A percentile compares a stretch with the other conserved stretches of the same genome.
phyloP scores from a whole-genome alignment of 2,329 filamentous ascomycete species.

The Aspergillus flavus region DNA sequence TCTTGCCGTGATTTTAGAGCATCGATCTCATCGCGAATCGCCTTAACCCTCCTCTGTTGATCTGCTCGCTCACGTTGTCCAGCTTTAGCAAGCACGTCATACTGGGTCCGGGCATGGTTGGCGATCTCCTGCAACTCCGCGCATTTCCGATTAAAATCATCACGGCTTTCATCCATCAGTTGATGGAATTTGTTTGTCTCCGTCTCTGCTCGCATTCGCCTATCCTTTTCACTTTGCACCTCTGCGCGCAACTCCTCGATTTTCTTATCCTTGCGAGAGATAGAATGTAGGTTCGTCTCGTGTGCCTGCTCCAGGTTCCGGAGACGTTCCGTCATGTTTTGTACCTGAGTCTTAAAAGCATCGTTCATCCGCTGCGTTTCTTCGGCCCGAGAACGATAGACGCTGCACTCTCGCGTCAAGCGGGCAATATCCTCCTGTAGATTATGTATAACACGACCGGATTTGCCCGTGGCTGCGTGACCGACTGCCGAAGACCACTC shows the following conservation, averaged over 20 bases:
- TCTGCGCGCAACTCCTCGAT: constrained; percentile 49
- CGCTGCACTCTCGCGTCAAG: constrained; percentile 48
- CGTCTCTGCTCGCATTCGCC: constrained; percentile 44
- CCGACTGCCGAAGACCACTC: constrained; percentile 55
- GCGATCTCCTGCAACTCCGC: constrained; percentile 43
- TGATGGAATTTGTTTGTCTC: constrained; percentile 41
- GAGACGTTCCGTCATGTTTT: constrained; percentile 49
- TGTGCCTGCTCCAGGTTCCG: constrained; percentile 50
- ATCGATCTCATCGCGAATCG: constrained; percentile 38
- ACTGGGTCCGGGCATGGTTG: constrained; percentile 44
- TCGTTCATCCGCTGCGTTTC: constrained; percentile 52
- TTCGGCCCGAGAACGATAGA: constrained; percentile 49
- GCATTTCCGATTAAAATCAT: constrained; percentile 42
- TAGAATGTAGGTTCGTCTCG: constrained; percentile 50
- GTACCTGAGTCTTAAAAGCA: constrained; percentile 46
- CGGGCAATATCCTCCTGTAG: constrained; percentile 54
- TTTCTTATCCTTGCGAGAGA: constrained; percentile 51
- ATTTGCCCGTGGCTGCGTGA: constrained; percentile 53
- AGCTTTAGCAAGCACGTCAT: constrained; percentile 46
- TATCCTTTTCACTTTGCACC: constrained; percentile 44
- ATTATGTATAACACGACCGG: constrained; percentile 54
- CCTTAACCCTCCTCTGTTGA: constrained; percentile 41
- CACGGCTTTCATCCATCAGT: constrained; percentile 43
- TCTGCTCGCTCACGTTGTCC: constrained; percentile 46
- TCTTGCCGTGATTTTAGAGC: constrained; percentile 39